A percentile compares a stretch with the other conserved stretches of the same genome.
These are phyloP conservation scores for Mortierella sp. DNA, from an alignment of 371 early-diverging fungal species.

Conservation along the genomic window DNA sequence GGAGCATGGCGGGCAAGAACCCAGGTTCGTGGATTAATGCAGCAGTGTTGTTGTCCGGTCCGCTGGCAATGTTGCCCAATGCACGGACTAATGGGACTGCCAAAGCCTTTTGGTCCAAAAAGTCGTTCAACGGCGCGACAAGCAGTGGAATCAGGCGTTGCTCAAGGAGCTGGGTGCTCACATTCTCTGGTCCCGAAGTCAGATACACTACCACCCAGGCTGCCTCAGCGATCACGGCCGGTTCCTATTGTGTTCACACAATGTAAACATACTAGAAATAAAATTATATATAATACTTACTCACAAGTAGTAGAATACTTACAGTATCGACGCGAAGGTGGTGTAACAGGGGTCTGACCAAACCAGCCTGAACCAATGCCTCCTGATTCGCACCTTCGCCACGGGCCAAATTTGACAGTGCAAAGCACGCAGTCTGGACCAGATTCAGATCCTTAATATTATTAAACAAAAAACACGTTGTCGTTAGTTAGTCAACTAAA, in stretches of 20 bases:
- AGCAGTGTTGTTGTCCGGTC: conserved; percentile 70
- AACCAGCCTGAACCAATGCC: conserved; percentile 59
- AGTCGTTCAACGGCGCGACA: conserved; percentile 44
- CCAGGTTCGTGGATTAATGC: conserved; percentile 58
- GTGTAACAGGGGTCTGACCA: conserved; percentile 56
- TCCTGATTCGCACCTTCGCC: conserved; percentile 65
- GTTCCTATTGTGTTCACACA: too few relatives aligned
- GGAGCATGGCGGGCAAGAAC: conserved; percentile 64
- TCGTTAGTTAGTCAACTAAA: conserved; percentile 1
- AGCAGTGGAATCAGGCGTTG: conserved; percentile 58
- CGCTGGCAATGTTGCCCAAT: conserved; percentile 76
- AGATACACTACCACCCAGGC: conserved; percentile 79
- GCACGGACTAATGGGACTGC: conserved; percentile 74
- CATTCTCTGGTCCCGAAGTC: conserved; percentile 68
- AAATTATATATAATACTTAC: too few relatives aligned
- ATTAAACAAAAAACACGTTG: neutral
- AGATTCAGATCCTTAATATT: conserved; percentile 57
- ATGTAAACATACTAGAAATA: too few relatives aligned
- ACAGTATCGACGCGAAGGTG: conserved; percentile 60
- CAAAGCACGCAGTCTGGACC: conserved; percentile 81
- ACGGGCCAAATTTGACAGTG: conserved; percentile 80
- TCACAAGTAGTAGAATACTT: too few relatives aligned
- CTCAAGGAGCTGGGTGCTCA: conserved; percentile 60
- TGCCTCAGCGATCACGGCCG: conserved; percentile 73
- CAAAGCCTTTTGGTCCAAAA: conserved; percentile 57